A percentile compares a stretch with the other conserved stretches of the same genome.
These are phyloP conservation scores for Brasenia schreberi DNA, from an alignment of 164 flowering plant species.

Conservation along the genomic window DNA sequence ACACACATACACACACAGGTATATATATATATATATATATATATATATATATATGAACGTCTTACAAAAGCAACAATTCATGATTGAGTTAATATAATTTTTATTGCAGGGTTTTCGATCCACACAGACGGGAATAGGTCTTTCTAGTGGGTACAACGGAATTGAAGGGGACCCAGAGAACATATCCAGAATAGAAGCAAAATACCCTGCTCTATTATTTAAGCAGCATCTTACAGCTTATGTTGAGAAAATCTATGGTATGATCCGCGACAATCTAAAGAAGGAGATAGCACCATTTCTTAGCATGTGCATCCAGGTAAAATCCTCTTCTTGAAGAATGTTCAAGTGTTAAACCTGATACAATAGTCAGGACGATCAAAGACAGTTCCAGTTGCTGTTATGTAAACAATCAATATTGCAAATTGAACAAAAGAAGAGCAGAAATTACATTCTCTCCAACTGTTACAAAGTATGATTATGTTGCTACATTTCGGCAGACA, in stretches of 20 bases:
- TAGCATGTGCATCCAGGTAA: constrained; percentile 67
- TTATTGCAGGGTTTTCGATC: constrained; percentile 42
- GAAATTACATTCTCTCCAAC: no score
- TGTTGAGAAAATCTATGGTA: constrained; percentile 80
- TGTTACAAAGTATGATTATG: no score
- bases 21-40: no score
- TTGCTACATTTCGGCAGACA: no score
- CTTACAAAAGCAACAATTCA: no score
- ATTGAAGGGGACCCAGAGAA: constrained; percentile 45
- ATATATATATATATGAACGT: no score
- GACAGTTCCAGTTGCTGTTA: no score
- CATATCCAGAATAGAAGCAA: constrained; percentile 58
- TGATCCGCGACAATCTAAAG: constrained; percentile 72
- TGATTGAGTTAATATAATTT: not conserved
- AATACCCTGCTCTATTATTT: constrained; percentile 79
- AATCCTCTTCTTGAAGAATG: constrained; percentile 4
- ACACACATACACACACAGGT: no score
- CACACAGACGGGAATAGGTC: constrained; percentile 36
- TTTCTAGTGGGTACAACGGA: constrained; percentile 75
- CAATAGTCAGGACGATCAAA: no score
- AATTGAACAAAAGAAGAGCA: no score
- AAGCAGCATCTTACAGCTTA: constrained; percentile 84
- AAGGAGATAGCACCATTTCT: constrained; percentile 68
- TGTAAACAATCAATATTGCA: no score
- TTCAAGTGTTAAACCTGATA: no score